Conservation (phyloP, 805 yeast genomes). For the Yarrowia sp. region DNA sequence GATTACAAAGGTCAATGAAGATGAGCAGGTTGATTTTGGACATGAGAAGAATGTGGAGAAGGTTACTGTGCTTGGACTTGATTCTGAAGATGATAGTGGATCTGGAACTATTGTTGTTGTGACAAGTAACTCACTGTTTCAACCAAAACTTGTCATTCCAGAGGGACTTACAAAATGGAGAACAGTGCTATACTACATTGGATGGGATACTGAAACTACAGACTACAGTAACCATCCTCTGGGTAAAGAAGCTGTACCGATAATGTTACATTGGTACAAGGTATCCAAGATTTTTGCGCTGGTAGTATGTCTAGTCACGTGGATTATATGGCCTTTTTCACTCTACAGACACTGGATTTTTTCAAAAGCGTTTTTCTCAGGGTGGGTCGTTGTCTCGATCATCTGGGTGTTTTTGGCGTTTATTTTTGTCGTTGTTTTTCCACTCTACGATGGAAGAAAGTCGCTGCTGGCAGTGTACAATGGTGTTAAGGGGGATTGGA, state of each 20-base stretch:
- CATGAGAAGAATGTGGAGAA: neutral
- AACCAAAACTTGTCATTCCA: slow-evolving; percentile 9
- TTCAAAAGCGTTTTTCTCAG: slow-evolving; percentile 67
- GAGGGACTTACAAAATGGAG: neutral
- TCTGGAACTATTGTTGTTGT: neutral
- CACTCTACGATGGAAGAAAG: slow-evolving; percentile 48
- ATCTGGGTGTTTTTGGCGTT: slow-evolving; percentile 61
- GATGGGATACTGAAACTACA: slow-evolving; percentile 20
- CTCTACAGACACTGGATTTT: slow-evolving; percentile 70
- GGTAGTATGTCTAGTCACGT: slow-evolving; percentile 49
- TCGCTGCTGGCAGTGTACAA: neutral
- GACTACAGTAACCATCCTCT: slow-evolving; percentile 24
- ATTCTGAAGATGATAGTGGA: neutral
- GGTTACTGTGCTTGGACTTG: too few relatives aligned
- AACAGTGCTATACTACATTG: slow-evolving; percentile 20
- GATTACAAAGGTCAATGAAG: slow-evolving; percentile 5
- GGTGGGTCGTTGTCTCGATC: slow-evolving; percentile 74
- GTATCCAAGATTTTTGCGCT: slow-evolving; percentile 27
- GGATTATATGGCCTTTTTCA: slow-evolving; percentile 82
- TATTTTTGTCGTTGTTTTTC: slow-evolving; percentile 41
- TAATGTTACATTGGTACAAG: slow-evolving; percentile 28
- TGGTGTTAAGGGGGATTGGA: neutral
- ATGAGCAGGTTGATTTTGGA: neutral
- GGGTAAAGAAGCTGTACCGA: slow-evolving; percentile 23
- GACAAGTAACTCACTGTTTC: neutral